Base-by-base conservation (phyloP, 345 rosid species). In the Eucalyptus erythrocorys region DNA sequence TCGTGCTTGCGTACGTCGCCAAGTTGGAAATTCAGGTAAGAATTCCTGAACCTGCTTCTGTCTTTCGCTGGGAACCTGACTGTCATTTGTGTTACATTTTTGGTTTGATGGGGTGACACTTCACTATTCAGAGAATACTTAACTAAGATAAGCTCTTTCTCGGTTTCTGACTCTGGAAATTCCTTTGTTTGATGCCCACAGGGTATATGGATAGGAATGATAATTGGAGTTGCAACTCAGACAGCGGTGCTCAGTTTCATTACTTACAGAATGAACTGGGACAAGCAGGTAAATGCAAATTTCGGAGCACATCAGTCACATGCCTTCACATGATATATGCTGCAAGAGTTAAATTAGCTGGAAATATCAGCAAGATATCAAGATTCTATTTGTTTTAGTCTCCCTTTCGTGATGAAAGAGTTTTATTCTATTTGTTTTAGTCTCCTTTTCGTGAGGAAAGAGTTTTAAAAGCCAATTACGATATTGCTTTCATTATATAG, bases 171-270 rank as follows among this genome's bases (percentile, higher is more conserved):
- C 55, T 32, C 16, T 59, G 24, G 10, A 86, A 11, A 30, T 17
- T 50, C 26, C 66, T 14, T 43, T 48, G 76, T 49, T n/a, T 59
- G 4, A 47, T 15, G 17, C 27, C 61, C 43, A 43, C 66, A 92
- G 95, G 95, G 95, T 15, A 90, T 94, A 4, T 92, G 93, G 94
- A 88, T 91, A 32, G 94, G 94, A 48, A 88, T 94, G 93, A 59
- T 92, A 76, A 49, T 82, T 34, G 93, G 94, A 71, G 91, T 93
- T 5, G 91, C 86, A 86, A 42, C 91, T 37, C 95, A 94, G 85
- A 89, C 93, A 4, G 17, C 89, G 12, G 86, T 91, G 55, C 92
- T 94, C 64, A 87, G 89, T 47, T 90, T 89, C 76, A 22, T 90
- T 81, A 90, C 90, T 34, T 92, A 89, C 88, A 92, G 87, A 87